phyloP scores from a whole-genome alignment of 192 early-diverging fungal genomes.

The Coemansia sp. region DNA sequence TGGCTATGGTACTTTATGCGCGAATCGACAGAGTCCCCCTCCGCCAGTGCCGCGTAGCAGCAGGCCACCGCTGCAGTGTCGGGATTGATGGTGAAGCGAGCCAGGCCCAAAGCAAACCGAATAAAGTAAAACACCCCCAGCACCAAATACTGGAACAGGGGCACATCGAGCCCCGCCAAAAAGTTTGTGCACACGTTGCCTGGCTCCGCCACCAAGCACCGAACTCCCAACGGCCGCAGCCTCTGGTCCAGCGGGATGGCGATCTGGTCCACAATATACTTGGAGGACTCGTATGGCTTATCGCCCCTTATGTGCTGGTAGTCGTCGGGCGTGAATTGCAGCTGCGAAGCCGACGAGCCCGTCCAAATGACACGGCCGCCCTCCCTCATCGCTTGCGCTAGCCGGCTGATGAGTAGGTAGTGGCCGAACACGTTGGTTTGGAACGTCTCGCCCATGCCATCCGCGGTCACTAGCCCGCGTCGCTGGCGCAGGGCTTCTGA shows the following conservation, averaged over 20 bases:
- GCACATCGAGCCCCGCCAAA: constrained; percentile 16
- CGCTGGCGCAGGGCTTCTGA: constrained; percentile 42
- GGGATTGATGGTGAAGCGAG: constrained; percentile 36
- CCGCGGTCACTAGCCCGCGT: constrained; percentile 22
- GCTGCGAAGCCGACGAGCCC: constrained; percentile 32
- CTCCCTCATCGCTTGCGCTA: background rate
- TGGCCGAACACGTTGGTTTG: constrained; percentile 56
- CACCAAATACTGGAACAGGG: constrained; percentile 21
- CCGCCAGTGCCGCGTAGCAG: constrained; percentile 15
- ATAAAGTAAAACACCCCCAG: constrained; percentile 25
- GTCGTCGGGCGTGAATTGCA: constrained; percentile 27
- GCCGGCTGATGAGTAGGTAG: constrained; percentile 42
- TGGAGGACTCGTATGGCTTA: constrained; percentile 54
- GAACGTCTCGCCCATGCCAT: constrained; percentile 50
- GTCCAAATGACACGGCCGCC: constrained; percentile 49
- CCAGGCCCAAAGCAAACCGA: constrained; percentile 17
- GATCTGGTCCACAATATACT: constrained; percentile 52
- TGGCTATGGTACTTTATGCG: constrained; percentile 40
- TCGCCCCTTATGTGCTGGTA: constrained; percentile 47
- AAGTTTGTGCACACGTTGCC: constrained; percentile 46
- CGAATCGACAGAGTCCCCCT: constrained; percentile 15
- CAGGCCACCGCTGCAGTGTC: constrained; percentile 14
- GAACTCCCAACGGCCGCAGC: background rate
- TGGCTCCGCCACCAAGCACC: constrained; percentile 44
- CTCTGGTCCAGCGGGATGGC: constrained; percentile 22